Evolutionary conservation across 108 stramenopile species (phyloP).

Genomic region (Skeletonema costatum): DNA sequence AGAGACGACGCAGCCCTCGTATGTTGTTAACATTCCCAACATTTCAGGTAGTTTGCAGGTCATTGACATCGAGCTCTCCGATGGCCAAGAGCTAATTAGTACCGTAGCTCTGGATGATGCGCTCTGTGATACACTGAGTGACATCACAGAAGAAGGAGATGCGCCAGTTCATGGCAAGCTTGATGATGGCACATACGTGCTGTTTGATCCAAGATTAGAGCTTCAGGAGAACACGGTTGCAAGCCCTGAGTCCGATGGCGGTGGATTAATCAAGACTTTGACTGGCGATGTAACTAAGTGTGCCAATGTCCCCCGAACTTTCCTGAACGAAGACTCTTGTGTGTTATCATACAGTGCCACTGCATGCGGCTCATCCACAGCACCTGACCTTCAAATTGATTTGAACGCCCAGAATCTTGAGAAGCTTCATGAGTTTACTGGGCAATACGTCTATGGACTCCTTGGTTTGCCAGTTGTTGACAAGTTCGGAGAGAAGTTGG

Average conservation of each 20-base stretch:
- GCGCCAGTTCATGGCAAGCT: conserved; percentile 40
- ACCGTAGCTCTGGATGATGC: conserved; percentile 28
- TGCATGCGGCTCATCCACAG: conserved; percentile 24
- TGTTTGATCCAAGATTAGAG: conserved; percentile 28
- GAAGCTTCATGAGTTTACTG: conserved; percentile 32
- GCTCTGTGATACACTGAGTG: conserved; percentile 35
- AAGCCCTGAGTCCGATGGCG: conserved; percentile 44
- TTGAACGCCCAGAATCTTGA: conserved; percentile 20
- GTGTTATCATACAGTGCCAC: conserved; percentile 22
- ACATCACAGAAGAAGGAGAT: conserved; percentile 37
- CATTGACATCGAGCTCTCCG: conserved; percentile 27
- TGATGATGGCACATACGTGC: conserved; percentile 38
- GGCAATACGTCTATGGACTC: conserved; percentile 54
- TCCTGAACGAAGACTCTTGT: conserved; percentile 59
- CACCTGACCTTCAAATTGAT: conserved; percentile 24
- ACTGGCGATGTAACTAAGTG: conserved; percentile 40
- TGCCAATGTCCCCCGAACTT: conserved; percentile 44
- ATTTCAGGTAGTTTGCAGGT: conserved; percentile 20
- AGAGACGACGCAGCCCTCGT: conserved; percentile 25
- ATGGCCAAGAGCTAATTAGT: conserved; percentile 32
- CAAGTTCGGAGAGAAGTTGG: conserved; percentile 14
- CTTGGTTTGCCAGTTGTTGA: conserved; percentile 41
- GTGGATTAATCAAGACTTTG: conserved; percentile 11
- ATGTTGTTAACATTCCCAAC: conserved; percentile 34
- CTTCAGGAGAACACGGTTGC: conserved; percentile 30